A percentile compares a stretch with the other conserved stretches of the same genome.
Evolutionary conservation across 2,329 filamentous ascomycete species (phyloP).

Genomic region (Exophiala xenobiotica): DNA sequence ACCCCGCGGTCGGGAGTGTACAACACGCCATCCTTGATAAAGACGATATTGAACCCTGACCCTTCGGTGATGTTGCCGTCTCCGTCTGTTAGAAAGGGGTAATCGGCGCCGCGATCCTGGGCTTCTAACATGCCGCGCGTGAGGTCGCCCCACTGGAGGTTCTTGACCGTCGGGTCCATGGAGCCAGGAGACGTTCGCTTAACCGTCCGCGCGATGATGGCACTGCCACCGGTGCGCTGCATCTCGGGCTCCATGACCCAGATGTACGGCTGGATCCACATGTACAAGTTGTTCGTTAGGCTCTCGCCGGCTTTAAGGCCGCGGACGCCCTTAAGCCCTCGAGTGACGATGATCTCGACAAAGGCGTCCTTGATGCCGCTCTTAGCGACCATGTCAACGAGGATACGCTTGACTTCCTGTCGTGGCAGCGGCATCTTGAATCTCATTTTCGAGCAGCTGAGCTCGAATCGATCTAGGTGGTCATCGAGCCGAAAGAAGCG

Average conservation of each 20-base stretch:
- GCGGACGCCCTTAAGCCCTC: conserved; percentile 47
- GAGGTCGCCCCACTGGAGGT: conserved; percentile 53
- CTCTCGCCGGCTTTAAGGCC: conserved; percentile 38
- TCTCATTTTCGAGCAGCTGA: conserved; percentile 48
- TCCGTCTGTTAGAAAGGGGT: conserved; percentile 54
- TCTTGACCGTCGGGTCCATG: conserved; percentile 55
- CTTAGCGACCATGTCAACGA: conserved; percentile 48
- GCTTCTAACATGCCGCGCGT: conserved; percentile 50
- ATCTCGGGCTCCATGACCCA: conserved; percentile 52
- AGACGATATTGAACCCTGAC: conserved; percentile 50
- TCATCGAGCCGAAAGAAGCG: conserved; percentile 55
- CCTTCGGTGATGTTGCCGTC: conserved; percentile 53
- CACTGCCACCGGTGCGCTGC: conserved; percentile 43
- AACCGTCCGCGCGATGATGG: conserved; percentile 49
- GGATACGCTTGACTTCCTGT: conserved; percentile 41
- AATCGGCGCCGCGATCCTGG: conserved; percentile 46
- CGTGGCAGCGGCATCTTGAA: conserved; percentile 44
- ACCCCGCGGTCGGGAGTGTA: conserved; percentile 52
- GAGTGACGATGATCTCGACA: conserved; percentile 53
- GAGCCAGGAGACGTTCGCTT: conserved; percentile 46
- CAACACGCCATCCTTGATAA: conserved; percentile 47
- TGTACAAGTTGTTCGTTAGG: conserved; percentile 45
- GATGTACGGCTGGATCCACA: conserved; percentile 51
- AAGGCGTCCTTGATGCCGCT: conserved; percentile 52
- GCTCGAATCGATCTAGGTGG: conserved; percentile 47